phyloP scores from a whole-genome alignment of 805 yeast species.

The Yarrowia sp. region DNA sequence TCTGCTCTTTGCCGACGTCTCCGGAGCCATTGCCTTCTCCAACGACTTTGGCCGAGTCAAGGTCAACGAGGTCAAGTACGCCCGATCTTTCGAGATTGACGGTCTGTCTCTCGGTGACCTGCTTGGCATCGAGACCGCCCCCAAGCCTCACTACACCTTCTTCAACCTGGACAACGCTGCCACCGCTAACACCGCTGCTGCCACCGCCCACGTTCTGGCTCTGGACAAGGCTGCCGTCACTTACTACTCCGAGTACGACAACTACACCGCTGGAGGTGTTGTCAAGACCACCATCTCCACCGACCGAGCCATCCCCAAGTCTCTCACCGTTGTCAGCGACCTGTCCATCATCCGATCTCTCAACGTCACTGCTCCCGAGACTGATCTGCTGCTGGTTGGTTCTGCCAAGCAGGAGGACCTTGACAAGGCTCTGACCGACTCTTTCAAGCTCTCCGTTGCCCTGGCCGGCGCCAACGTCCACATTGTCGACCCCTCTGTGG shows the following conservation, averaged over 20 bases:
- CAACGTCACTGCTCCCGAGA: conserved; percentile 68
- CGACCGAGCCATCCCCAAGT: conserved; percentile 53
- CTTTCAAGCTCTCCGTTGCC: conserved; percentile 61
- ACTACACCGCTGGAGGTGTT: conserved; percentile 72
- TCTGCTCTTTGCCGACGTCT: conserved; percentile 70
- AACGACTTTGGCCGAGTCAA: conserved; percentile 26
- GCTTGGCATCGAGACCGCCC: conserved; percentile 48
- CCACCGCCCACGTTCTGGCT: conserved; percentile 72
- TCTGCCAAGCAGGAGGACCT: conserved; percentile 49
- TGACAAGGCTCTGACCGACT: conserved; percentile 60
- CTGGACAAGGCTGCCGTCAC: conserved; percentile 59
- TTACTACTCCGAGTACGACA: conserved; percentile 74
- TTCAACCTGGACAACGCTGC: conserved; percentile 73
- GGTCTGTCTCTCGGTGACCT: conserved; percentile 42
- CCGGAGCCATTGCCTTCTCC: conserved; percentile 63
- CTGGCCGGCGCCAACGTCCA: conserved; percentile 60
- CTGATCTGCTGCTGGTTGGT: conserved; percentile 63
- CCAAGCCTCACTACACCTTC: conserved; percentile 56
- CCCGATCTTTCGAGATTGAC: conserved; percentile 43
- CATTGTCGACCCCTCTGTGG: conserved; percentile 65
- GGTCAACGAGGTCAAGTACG: conserved; percentile 45
- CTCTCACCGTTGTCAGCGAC: conserved; percentile 69
- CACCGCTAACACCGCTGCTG: conserved; percentile 63
- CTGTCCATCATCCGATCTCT: conserved; percentile 58
- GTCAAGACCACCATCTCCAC: conserved; percentile 61